Evolutionary conservation across 2,329 filamentous ascomycete genomes (phyloP), one percentile per base, ranked within the genome.

Genomic region (Pestalotiopsis sp.): DNA sequence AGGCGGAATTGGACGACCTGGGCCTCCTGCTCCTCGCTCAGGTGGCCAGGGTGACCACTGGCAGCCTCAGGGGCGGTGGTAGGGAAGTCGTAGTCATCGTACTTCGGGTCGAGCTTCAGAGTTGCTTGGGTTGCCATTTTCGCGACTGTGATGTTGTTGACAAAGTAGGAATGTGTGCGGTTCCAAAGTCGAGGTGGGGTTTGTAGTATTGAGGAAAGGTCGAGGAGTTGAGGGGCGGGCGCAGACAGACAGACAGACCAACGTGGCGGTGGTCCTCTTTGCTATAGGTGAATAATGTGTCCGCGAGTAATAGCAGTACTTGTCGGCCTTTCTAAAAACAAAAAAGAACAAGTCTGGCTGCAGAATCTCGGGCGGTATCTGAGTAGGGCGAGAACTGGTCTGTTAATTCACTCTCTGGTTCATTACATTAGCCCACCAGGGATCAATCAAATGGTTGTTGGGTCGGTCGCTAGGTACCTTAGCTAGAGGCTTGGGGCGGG

Each of bases 21-120:
- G 67, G 94, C 94, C 88, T 97, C 92, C 85, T 98, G 94, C 81
- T 93, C 89, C 69, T 90, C 86, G 67, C 92, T 96, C 76, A 97
- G 92, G 82, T 97, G 90, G 79, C 96, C 96, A 71, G 95, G 91
- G 81, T 98, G 94, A 73, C 96, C 96, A 76, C 86, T 84, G 78
- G 91, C 89, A 61, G 87, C 80, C 74, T 89, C 89, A 67, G 92
- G 89, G 61, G 94, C 90, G 71, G 89, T 91, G 72, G 91, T 94
- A 72, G 96, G 96, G 85, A 89, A 98, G 83, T 98, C 95, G 83
- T 96, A 98, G 85, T 97, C 82, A 84, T 98, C 96, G 86, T 98
- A 97, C 85, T 97, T 98, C 80, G 93, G 87, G 82, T 97, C 91
- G 76, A 94, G 79, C 80, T 89, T 84, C 83, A 89, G 84, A 77